These are phyloP conservation scores for Atkinsonella texensis DNA, from an alignment of 2,329 filamentous ascomycete genomes.

Conservation along the genomic window DNA sequence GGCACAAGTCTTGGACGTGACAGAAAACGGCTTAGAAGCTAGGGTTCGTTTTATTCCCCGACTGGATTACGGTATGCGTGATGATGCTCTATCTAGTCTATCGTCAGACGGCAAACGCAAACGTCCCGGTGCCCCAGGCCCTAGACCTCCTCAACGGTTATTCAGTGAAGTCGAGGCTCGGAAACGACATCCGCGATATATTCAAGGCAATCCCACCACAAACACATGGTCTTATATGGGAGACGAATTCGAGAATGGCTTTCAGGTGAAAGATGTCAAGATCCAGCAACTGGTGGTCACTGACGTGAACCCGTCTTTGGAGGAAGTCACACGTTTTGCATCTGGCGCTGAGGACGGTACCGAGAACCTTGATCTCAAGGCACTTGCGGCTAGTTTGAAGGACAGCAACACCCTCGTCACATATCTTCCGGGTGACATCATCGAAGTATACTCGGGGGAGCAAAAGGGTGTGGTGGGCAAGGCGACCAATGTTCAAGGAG, in stretches of 20 bases:
- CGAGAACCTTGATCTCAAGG: slow-evolving; percentile 84
- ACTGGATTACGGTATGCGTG: slow-evolving; percentile 80
- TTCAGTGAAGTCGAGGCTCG: slow-evolving; percentile 91
- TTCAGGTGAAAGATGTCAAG: slow-evolving; percentile 87
- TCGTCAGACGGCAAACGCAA: slow-evolving; percentile 65
- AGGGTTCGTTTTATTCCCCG: slow-evolving; percentile 80
- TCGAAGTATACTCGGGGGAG: slow-evolving; percentile 92
- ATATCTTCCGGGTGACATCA: slow-evolving; percentile 87
- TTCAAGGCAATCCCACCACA: slow-evolving; percentile 58
- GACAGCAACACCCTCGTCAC: slow-evolving; percentile 68
- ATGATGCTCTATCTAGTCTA: slow-evolving; percentile 45
- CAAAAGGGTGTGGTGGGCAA: slow-evolving; percentile 84
- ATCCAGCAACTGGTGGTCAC: slow-evolving; percentile 76
- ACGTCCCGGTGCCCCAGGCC: slow-evolving; percentile 47
- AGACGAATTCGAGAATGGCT: slow-evolving; percentile 86
- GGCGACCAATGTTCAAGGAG: slow-evolving; percentile 73
- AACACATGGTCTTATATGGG: slow-evolving; percentile 77
- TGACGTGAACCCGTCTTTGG: slow-evolving; percentile 83
- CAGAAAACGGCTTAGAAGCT: slow-evolving; percentile 83
- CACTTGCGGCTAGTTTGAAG: slow-evolving; percentile 80
- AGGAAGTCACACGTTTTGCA: slow-evolving; percentile 92
- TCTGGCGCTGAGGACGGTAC: slow-evolving; percentile 82
- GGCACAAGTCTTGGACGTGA: slow-evolving; percentile 84
- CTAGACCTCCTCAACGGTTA: slow-evolving; percentile 72
- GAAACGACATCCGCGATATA: slow-evolving; percentile 61